phyloP scores from a whole-genome alignment of 768 basidiomycete genomes.

The Boletus sensibilis region DNA sequence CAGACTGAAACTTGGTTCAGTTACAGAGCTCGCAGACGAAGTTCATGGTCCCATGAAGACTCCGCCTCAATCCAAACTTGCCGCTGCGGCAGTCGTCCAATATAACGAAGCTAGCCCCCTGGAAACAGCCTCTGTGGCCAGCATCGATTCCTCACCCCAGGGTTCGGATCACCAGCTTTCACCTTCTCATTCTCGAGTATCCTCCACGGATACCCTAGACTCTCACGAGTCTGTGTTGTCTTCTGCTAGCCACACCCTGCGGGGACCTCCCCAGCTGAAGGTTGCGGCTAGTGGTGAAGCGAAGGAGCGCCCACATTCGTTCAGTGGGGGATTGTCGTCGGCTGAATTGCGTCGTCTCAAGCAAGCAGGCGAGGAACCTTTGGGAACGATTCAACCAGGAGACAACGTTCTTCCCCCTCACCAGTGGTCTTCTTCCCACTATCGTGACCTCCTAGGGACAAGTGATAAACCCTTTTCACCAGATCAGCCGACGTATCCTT shows the following conservation, averaged over 20 bases:
- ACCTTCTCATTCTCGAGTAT: conserved; percentile 76
- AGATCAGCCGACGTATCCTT: conserved; percentile 60
- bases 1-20: conserved; percentile 65
- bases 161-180: conserved; percentile 63
- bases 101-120: conserved; percentile 67
- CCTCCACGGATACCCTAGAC: conserved; percentile 73
- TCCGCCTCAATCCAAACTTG: conserved; percentile 63
- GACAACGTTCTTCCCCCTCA: conserved; percentile 42
- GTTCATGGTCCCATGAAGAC: conserved; percentile 55
- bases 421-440: conserved; percentile 51
- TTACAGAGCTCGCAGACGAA: conserved; percentile 50
- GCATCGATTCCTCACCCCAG: conserved; percentile 72
- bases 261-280: conserved; percentile 55
- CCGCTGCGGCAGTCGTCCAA: conserved; percentile 51
- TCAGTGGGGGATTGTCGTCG: conserved; percentile 72
- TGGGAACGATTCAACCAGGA: conserved; percentile 32
- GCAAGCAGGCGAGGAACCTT: conserved; percentile 54
- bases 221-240: conserved; percentile 57
- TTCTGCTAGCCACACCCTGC: conserved; percentile 54
- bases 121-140: conserved; percentile 69
- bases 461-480: conserved; percentile 43
- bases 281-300: conserved; percentile 51
- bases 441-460: conserved; percentile 42
- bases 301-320: conserved; percentile 79
- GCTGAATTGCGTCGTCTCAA: conserved; percentile 76